Base-by-base conservation (phyloP, 108 stramenopile genomes). In the Cyclotella atomus region DNA sequence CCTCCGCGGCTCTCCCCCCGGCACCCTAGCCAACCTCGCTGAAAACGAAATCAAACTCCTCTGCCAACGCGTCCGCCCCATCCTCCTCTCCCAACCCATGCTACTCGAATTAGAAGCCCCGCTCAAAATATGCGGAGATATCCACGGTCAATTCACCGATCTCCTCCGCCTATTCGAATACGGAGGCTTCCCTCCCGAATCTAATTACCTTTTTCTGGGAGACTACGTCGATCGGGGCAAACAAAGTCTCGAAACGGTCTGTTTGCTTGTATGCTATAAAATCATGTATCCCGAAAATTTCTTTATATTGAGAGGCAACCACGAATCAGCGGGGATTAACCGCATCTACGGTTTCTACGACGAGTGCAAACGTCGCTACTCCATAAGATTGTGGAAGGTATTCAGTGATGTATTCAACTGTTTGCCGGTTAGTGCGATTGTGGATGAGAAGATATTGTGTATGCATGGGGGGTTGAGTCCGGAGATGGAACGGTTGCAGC, bases 401-500 rank as follows among this genome's bases (percentile, higher is more conserved):
- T 97, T 97, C 78, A 94, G 93, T 19, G 97, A 98, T 84, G 90
- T 90, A 52, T 98, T 98, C 83, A 97, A 97, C 80, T 97, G 95
- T 76, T 83, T 98, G 19, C 96, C 97, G 9, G 91, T 96, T 14
- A 83, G 90, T 6, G 97, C 96, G 3, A 70, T 96, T 57, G 90
- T 97, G 21, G 97, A 98, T 64, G 97, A 97, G 57, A 97, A 97
- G 83, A 98, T 98, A 60, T 75, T 98, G 29, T 97, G 96, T 87
- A 96, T 96, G 90, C 97, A 98, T 57, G 97, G 97, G 8, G 97
- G 96, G 32, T 72, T 98, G 19, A 83, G 81, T 54, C 96, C 96
- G 45, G 90, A 97, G 66, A 76, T 97, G 49, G 73, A 87, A 54
- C 43, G 80, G 10, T 65, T 97, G 60, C 77, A 89, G 21, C 94